Conservation (phyloP, 805 yeast genomes). For the Saccharomycodes ludwigii region DNA sequence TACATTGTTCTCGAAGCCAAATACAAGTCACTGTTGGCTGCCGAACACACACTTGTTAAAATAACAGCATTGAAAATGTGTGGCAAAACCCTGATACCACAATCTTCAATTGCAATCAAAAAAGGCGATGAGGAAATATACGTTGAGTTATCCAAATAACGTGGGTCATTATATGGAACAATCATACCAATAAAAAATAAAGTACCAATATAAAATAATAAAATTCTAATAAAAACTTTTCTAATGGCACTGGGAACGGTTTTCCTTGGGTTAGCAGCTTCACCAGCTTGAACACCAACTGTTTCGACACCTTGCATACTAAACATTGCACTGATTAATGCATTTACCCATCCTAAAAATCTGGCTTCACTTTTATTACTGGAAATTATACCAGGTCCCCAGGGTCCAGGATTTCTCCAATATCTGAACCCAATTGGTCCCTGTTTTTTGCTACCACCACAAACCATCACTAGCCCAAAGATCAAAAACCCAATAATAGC, state of each 20-base stretch:
- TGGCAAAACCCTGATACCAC: constrained; percentile 46
- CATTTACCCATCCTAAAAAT: constrained; percentile 42
- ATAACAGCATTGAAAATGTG: constrained; percentile 71
- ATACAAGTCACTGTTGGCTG: constrained; percentile 69
- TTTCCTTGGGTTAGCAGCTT: constrained; percentile 52
- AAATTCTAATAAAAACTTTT: constrained; percentile 51
- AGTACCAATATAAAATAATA: constrained; percentile 46
- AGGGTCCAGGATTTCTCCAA: constrained; percentile 58
- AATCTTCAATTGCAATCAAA: constrained; percentile 46
- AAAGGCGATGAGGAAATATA: constrained; percentile 51
- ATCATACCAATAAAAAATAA: constrained; percentile 53
- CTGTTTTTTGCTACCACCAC: constrained; percentile 46
- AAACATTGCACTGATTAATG: constrained; percentile 43
- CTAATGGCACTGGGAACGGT: constrained; percentile 58
- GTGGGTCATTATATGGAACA: constrained; percentile 50
- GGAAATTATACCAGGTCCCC: constrained; percentile 45
- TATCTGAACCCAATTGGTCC: constrained; percentile 54
- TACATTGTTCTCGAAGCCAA: constrained; percentile 67
- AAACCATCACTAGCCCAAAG: constrained; percentile 41
- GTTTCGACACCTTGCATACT: constrained; percentile 50
- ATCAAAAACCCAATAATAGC: constrained; percentile 44
- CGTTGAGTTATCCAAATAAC: constrained; percentile 23
- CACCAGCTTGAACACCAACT: constrained; percentile 49
- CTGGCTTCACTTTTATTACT: constrained; percentile 29
- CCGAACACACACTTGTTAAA: constrained; percentile 65